These are phyloP conservation scores for Hanseniaspora clermontiae DNA, from an alignment of 805 yeast genomes.

Conservation along the genomic window DNA sequence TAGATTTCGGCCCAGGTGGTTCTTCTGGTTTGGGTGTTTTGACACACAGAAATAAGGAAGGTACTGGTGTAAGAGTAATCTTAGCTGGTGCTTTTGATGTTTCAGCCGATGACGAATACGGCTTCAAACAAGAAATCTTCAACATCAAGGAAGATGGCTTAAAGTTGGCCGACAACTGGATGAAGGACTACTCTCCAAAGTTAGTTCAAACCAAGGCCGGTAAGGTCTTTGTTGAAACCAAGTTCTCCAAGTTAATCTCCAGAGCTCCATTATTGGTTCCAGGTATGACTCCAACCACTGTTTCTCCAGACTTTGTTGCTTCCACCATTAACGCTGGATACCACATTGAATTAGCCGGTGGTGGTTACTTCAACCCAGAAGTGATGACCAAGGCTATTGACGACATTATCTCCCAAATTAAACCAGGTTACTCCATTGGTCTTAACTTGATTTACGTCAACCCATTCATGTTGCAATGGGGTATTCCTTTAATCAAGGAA, in stretches of 20 bases:
- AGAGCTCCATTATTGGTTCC: slow-evolving; percentile 96
- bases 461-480: slow-evolving; percentile 98
- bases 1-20: slow-evolving; percentile 99
- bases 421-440: slow-evolving; percentile 83
- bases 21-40: slow-evolving; percentile 90
- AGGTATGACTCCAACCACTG: slow-evolving; percentile 99
- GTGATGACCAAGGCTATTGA: slow-evolving; percentile 66
- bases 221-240: slow-evolving; percentile 79
- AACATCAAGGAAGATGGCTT: slow-evolving; percentile 52
- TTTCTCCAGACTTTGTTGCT: slow-evolving; percentile 83
- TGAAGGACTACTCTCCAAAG: slow-evolving; percentile 73
- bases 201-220: slow-evolving; percentile 63
- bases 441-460: slow-evolving; percentile 88
- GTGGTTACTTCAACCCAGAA: slow-evolving; percentile 79
- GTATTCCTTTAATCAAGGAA: slow-evolving; percentile 84
- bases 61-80: slow-evolving; percentile 91
- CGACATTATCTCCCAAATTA: slow-evolving; percentile 51
- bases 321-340: slow-evolving; percentile 93
- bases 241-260: slow-evolving; percentile 80
- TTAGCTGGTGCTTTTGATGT: slow-evolving; percentile 83
- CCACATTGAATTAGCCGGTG: slow-evolving; percentile 96
- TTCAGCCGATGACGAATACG: slow-evolving; percentile 68
- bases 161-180: slow-evolving; percentile 84
- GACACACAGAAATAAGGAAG: slow-evolving; percentile 95
- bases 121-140: slow-evolving; percentile 90